These are phyloP conservation scores for Stephania yunnanensis DNA, from an alignment of 164 flowering plant genomes.

Conservation along the genomic window DNA sequence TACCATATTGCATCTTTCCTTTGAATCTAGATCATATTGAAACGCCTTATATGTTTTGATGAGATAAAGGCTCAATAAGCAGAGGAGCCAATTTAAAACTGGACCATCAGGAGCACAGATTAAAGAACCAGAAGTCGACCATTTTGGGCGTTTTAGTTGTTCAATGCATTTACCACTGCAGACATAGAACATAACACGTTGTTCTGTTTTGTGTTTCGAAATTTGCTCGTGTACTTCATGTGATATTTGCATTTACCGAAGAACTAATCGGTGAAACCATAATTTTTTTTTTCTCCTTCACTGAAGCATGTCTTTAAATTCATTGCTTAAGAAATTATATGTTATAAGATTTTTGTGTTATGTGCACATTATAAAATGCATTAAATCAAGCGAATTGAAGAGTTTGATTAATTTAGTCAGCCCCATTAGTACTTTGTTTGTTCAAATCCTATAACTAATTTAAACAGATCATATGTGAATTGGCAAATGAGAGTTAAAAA, in stretches of 20 bases:
- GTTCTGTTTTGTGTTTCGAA: not conserved
- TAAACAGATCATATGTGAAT: slow-evolving; percentile 26
- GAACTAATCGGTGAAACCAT: too few species aligned
- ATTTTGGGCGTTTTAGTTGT: not conserved
- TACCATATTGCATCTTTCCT: not conserved
- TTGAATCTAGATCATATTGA: too few species aligned
- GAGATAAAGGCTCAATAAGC: not conserved
- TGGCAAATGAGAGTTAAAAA: slow-evolving; percentile 26
- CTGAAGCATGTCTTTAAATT: too few species aligned
- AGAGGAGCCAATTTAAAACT: not conserved
- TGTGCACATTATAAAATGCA: too few species aligned
- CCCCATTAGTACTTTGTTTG: not conserved
- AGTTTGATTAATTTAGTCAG: too few species aligned
- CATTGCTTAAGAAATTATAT: too few species aligned
- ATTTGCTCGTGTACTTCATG: not conserved
- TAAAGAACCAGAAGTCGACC: not conserved
- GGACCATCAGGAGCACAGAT: not conserved
- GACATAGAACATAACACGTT: not conserved
- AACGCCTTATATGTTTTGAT: too few species aligned
- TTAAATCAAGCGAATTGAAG: too few species aligned
- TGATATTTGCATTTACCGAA: too few species aligned
- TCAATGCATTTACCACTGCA: not conserved
- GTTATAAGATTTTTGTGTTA: too few species aligned
- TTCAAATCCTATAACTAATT: too few species aligned
- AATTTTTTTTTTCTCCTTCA: too few species aligned